phyloP scores from a whole-genome alignment of 116 monocot genomes.

The Phalaenopsis hybrid region DNA sequence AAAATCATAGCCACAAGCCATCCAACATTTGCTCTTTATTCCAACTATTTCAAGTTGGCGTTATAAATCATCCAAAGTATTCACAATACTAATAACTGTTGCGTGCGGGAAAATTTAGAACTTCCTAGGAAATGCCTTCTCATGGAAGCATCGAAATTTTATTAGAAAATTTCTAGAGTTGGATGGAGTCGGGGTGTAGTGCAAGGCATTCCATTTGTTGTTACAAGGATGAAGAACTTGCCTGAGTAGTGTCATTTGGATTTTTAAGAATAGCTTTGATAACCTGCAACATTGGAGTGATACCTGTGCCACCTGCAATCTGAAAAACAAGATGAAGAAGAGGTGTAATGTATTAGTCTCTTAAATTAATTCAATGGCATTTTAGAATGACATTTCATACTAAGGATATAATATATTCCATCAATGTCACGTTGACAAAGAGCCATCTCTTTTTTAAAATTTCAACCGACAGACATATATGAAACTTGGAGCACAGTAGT shows the following conservation, averaged over 20 bases:
- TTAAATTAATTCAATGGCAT: not conserved
- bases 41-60: not conserved
- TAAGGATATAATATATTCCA: too few relatives aligned
- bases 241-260: slow-evolving; percentile 86
- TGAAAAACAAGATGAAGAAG: slow-evolving; percentile 8
- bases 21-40: not conserved
- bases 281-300: slow-evolving; percentile 95
- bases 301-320: slow-evolving; percentile 87
- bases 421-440: not conserved
- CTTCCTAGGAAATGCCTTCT: not conserved
- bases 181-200: too few relatives aligned
- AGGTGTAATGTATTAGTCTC: not conserved
- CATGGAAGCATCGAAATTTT: not conserved
- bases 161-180: not conserved
- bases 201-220: not conserved
- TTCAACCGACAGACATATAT: not conserved
- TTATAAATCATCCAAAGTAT: not conserved
- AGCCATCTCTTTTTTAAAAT: not conserved
- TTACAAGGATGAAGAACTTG: not conserved
- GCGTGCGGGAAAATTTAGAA: not conserved
- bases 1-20: too few relatives aligned
- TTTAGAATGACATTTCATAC: not conserved
- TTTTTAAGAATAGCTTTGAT: slow-evolving; percentile 82
- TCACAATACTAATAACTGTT: not conserved
- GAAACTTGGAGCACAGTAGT: not conserved